A percentile compares a stretch with the other conserved stretches of the same genome.
Evolutionary conservation across 768 basidiomycete species (phyloP).

Genomic region (Leccinellum albellum): DNA sequence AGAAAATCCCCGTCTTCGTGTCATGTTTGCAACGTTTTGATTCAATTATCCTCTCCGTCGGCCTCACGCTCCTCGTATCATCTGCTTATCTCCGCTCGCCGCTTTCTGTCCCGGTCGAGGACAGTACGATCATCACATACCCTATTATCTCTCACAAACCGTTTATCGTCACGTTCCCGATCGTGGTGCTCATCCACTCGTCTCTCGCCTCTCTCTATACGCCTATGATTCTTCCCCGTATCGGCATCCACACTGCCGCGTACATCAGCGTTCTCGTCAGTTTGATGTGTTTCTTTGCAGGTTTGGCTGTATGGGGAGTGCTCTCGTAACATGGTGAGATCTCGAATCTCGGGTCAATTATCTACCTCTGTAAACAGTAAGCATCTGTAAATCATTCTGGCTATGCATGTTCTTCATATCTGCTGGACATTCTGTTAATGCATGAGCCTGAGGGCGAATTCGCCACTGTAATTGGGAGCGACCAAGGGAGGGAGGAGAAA

Average conservation of each 20-base stretch:
- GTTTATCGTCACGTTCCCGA: slow-evolving; percentile 39
- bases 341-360: slow-evolving; percentile 1
- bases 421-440: background rate
- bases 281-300: slow-evolving; percentile 67
- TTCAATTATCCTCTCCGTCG: slow-evolving; percentile 65
- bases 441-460: background rate
- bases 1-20: slow-evolving; percentile 79
- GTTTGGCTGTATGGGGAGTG: slow-evolving; percentile 69
- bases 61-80: slow-evolving; percentile 50
- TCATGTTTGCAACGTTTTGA: slow-evolving; percentile 75
- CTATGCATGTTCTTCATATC: background rate
- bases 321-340: slow-evolving; percentile 37
- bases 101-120: slow-evolving; percentile 32
- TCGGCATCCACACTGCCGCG: slow-evolving; percentile 74
- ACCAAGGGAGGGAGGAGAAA: background rate
- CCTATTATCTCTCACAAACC: slow-evolving; percentile 31
- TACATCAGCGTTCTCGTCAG: slow-evolving; percentile 66
- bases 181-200: slow-evolving; percentile 47
- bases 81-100: slow-evolving; percentile 59
- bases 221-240: slow-evolving; percentile 59
- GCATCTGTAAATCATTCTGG: background rate
- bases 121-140: slow-evolving; percentile 13
- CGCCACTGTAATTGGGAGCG: fast-evolving
- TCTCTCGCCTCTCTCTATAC: slow-evolving; percentile 63
- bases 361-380: slow-evolving; percentile 7